Evolutionary conservation across 805 yeast species (phyloP).

Genomic region (Sugiyamaella boreocaroliniensis): DNA sequence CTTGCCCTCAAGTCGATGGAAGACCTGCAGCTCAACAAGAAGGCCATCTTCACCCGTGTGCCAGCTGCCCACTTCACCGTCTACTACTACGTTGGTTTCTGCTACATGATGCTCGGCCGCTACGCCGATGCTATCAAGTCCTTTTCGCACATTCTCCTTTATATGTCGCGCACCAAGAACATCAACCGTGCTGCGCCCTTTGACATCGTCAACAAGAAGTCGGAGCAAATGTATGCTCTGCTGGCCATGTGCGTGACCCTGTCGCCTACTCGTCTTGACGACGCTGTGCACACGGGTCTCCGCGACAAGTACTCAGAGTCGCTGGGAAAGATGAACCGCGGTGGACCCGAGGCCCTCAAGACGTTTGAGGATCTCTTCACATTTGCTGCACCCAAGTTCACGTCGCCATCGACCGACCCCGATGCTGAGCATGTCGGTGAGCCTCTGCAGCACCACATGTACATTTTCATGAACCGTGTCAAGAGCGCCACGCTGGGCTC

Average conservation of each 20-base stretch:
- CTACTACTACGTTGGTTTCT: conserved; percentile 46
- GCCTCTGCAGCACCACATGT: conserved; percentile 39
- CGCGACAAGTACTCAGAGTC: conserved; percentile 45
- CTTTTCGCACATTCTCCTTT: conserved; percentile 41
- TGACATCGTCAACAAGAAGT: conserved; percentile 41
- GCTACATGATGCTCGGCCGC: conserved; percentile 45
- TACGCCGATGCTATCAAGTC: conserved; percentile 46
- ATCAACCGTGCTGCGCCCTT: conserved; percentile 39
- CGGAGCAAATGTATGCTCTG: conserved; percentile 47
- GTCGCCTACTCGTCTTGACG: conserved; percentile 44
- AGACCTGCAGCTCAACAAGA: conserved; percentile 41
- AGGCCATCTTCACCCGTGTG: conserved; percentile 41
- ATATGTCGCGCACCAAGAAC: conserved; percentile 41
- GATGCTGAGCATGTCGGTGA: conserved; percentile 31
- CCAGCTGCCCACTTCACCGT: conserved; percentile 47
- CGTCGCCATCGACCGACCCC: conserved; percentile 36
- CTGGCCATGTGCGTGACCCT: conserved; percentile 41
- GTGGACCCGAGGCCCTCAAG: conserved; percentile 37
- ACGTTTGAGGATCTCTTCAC: conserved; percentile 41
- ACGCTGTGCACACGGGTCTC: conserved; percentile 37
- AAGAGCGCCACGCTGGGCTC: conserved; percentile 35
- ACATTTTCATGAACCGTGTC: conserved; percentile 39
- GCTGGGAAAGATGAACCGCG: conserved; percentile 36
- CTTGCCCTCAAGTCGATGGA: conserved; percentile 45
- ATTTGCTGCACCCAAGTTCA: conserved; percentile 45